Percentiles rank a stretch among this genome's conserved stretches.
Evolutionary conservation across 768 basidiomycete genomes (phyloP).

Genomic region (Dentipellis sp.): DNA sequence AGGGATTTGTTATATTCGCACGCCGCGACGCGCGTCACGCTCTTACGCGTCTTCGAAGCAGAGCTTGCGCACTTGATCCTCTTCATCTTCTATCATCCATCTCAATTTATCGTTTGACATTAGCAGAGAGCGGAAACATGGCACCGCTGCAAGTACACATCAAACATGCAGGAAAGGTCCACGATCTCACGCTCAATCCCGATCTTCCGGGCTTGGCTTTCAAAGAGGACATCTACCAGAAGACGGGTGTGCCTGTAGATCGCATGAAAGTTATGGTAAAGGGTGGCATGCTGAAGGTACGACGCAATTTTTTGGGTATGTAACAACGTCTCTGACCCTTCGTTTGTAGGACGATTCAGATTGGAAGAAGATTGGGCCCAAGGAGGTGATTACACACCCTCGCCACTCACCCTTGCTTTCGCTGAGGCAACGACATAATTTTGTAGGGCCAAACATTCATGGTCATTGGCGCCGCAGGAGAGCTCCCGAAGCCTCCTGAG

Average conservation of each 20-base stretch:
- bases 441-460: constrained; percentile 79
- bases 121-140: constrained; percentile 30
- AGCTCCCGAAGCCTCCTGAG: constrained; percentile 80
- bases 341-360: constrained; percentile 68
- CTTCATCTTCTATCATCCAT: too few relatives aligned
- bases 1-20: not conserved
- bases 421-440: not conserved
- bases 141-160: constrained; percentile 66
- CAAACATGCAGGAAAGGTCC: constrained; percentile 82
- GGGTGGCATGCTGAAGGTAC: constrained; percentile 80
- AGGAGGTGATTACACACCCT: constrained; percentile 43
- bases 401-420: not conserved
- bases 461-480: constrained; percentile 90
- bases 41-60: not conserved
- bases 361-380: constrained; percentile 77
- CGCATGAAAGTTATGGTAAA: constrained; percentile 98
- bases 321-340: not conserved
- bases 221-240: constrained; percentile 74
- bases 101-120: too few relatives aligned
- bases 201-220: constrained; percentile 62
- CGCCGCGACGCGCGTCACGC: not conserved
- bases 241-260: constrained; percentile 81
- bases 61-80: too few relatives aligned
- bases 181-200: constrained; percentile 64
- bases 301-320: constrained; percentile 11